Conservation (phyloP, 495 filamentous ascomycete species). For the Penicillium flavigenum region DNA sequence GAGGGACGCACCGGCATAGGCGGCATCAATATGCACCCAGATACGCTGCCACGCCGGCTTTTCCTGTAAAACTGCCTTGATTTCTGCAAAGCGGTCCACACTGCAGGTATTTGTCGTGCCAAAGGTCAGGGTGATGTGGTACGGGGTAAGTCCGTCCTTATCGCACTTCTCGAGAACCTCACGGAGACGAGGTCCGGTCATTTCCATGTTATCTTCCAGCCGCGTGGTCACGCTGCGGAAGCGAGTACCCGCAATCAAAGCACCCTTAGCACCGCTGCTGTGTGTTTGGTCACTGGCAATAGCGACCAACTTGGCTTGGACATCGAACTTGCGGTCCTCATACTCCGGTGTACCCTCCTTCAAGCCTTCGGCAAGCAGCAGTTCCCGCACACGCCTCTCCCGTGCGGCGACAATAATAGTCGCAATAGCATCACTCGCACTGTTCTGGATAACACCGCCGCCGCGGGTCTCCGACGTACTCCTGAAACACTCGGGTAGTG, state of each 20-base stretch:
- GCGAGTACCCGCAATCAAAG: slow-evolving; percentile 78
- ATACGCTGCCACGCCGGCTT: slow-evolving; percentile 57
- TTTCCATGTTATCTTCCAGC: slow-evolving; percentile 61
- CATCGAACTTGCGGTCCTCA: slow-evolving; percentile 60
- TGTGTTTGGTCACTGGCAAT: slow-evolving; percentile 79
- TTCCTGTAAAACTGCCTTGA: slow-evolving; percentile 63
- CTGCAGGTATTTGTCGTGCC: slow-evolving; percentile 90
- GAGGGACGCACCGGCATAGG: slow-evolving; percentile 85
- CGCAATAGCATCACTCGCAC: slow-evolving; percentile 83
- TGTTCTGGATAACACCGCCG: slow-evolving; percentile 93
- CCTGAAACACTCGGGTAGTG: slow-evolving; percentile 71
- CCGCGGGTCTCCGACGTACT: slow-evolving; percentile 71
- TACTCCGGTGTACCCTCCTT: slow-evolving; percentile 47
- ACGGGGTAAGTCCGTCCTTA: slow-evolving; percentile 72
- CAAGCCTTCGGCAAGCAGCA: slow-evolving; percentile 49
- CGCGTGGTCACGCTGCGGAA: slow-evolving; percentile 65
- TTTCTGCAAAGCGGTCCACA: slow-evolving; percentile 73
- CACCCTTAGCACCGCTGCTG: slow-evolving; percentile 81
- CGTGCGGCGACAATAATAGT: slow-evolving; percentile 87
- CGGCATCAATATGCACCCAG: slow-evolving; percentile 97
- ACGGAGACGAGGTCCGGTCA: slow-evolving; percentile 65
- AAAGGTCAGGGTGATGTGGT: slow-evolving; percentile 80
- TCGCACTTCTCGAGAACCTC: slow-evolving; percentile 59
- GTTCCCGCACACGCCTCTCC: slow-evolving; percentile 66
- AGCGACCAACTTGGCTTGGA: slow-evolving; percentile 72